Percentiles rank a stretch among this genome's conserved stretches.
These are phyloP conservation scores for Avena insularis DNA, from an alignment of 176 grass and related monocot species.

Conservation along the genomic window DNA sequence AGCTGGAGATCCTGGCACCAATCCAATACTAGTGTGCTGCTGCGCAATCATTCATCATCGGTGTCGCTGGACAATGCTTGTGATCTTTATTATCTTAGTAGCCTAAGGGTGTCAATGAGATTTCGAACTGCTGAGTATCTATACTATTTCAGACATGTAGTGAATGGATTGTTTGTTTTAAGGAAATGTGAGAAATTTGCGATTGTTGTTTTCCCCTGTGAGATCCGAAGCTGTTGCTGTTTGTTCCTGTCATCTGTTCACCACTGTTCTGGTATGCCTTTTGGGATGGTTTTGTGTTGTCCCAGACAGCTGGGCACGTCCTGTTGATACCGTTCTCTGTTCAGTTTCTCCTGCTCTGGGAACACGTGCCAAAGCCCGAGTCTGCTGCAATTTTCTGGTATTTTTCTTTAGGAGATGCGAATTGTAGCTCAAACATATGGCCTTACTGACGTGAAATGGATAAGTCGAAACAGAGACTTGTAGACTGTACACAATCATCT, in stretches of 20 bases:
- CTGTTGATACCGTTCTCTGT: too few relatives aligned
- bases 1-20: constrained; percentile 42
- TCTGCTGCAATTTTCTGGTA: too few relatives aligned
- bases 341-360: too few relatives aligned
- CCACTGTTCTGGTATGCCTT: neutral
- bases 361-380: too few relatives aligned
- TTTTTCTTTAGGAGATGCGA: too few relatives aligned
- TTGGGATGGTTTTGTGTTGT: too few relatives aligned
- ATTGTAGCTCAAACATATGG: too few relatives aligned
- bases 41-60: neutral
- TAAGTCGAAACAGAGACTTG: too few relatives aligned
- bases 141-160: constrained; percentile 14
- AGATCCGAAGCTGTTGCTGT: neutral
- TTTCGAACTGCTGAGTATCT: neutral
- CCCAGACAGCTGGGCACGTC: too few relatives aligned
- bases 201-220: neutral
- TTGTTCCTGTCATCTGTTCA: neutral
- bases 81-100: constrained; percentile 24
- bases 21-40: neutral
- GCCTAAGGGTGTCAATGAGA: neutral
- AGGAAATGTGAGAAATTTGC: neutral
- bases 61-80: constrained; percentile 13
- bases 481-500: too few relatives aligned
- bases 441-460: too few relatives aligned
- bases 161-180: constrained; percentile 4